phyloP scores from a whole-genome alignment of 345 rosid genomes.

The Camelina sativa region DNA sequence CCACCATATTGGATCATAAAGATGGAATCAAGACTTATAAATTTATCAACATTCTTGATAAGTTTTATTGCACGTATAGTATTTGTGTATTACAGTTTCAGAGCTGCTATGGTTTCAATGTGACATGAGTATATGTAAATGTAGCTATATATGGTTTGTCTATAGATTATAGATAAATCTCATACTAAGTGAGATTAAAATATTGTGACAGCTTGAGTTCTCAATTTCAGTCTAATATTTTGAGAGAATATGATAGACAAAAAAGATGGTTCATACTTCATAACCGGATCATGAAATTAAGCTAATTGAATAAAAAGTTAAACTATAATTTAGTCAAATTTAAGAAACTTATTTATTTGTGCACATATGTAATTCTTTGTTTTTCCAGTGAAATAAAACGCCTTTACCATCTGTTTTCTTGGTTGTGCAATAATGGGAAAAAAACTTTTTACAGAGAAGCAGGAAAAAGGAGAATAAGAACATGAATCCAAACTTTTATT shows the following conservation, averaged over 20 bases:
- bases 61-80: not conserved
- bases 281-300: not conserved
- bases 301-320: not conserved
- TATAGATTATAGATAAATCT: not conserved
- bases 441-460: conserved; percentile 38
- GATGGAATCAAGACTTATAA: not conserved
- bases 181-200: not conserved
- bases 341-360: not conserved
- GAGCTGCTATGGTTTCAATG: not conserved
- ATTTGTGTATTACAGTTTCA: not conserved
- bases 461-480: conserved; percentile 29
- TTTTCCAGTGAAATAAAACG: not conserved
- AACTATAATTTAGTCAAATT: not conserved
- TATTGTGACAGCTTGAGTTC: not conserved
- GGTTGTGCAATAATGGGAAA: conserved; percentile 34
- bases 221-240: not conserved
- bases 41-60: not conserved
- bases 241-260: not conserved
- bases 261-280: not conserved
- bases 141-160: not conserved
- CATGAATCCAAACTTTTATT: conserved; percentile 28
- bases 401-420: conserved; percentile 23
- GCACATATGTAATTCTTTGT: not conserved
- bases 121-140: not conserved
- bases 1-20: not conserved